Evolutionary conservation across 2,329 filamentous ascomycete genomes (phyloP), one percentile per base, ranked within the genome.

Genomic region (Aspergillus persii): DNA sequence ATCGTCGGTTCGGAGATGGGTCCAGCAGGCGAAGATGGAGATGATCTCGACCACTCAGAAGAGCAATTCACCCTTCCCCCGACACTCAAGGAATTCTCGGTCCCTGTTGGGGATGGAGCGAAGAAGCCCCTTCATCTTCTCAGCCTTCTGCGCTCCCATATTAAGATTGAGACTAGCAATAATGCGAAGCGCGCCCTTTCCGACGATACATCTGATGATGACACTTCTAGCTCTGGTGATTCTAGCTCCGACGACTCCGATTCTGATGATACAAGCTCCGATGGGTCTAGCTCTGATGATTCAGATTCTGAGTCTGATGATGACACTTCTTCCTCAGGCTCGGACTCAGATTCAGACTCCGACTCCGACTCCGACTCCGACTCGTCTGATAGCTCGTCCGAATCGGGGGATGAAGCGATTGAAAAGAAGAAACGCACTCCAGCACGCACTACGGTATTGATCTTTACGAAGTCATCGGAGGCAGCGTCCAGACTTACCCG

Each of bases 391-490:
- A 61, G 58, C 23, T 66, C 68, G 1, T 57, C 60, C 18, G 60
- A 67, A 3, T 57, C 69, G 36, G 54, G 58, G 2, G 61, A 63
- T 50, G 53, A 65, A 26, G 57, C 61, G 33, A 52, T 59, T 49
- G 47, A 27, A 6, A 49, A 51, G 12, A 4, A 18, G 15, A 51
- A 55, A 11, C 71, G 76, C 62, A 65, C 73, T 31, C 79, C 66
- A 4, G 31, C 60, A 39, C 61, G 65, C 23, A 72, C 72, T 15
- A 80, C 76, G 4, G 86, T 89, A 9, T 82, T 98, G 39, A 87
- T 98, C 64, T 98, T 98, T 73, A 93, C 92, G 50, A 92, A 92
- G 68, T 96, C 91, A 58, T 96, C 94, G 71, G 92, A 96, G 73
- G 86, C 89, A 18, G 91, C 94, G 1, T 83, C 90, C n/a, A 89